phyloP scores from a whole-genome alignment of 495 filamentous ascomycete species.

The Evernia prunastri region DNA sequence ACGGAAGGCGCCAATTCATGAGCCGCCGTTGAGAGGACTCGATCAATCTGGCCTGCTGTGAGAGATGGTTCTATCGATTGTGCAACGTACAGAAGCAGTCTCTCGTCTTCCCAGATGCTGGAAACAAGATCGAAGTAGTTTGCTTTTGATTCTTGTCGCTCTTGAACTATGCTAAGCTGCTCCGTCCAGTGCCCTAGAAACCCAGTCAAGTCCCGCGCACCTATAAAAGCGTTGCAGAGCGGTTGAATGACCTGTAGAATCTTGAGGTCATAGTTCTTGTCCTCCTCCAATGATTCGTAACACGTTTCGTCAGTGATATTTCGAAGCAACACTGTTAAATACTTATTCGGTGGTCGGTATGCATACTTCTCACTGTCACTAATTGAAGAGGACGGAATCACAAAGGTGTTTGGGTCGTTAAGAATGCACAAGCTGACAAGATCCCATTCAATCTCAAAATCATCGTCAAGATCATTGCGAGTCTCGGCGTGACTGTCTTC shows the following conservation, averaged over 20 bases:
- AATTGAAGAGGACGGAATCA: conserved; percentile 30
- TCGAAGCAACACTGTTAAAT: conserved; percentile 39
- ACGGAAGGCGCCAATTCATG: conserved; percentile 26
- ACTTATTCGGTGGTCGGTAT: conserved; percentile 26
- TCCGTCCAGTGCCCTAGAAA: conserved; percentile 64
- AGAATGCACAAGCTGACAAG: conserved; percentile 55
- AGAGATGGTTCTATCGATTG: conserved; percentile 39
- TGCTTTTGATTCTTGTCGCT: not conserved
- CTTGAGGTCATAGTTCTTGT: conserved; percentile 5
- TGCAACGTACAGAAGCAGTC: conserved; percentile 43
- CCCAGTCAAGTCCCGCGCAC: conserved; percentile 55
- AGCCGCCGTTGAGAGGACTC: conserved; percentile 26
- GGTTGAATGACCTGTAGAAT: conserved; percentile 43
- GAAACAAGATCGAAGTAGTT: conserved; percentile 20
- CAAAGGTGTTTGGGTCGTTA: conserved; percentile 63
- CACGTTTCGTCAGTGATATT: conserved; percentile 30
- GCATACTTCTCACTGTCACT: not conserved
- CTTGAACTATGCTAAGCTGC: conserved; percentile 41
- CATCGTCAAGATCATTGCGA: conserved; percentile 10
- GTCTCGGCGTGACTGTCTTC: conserved; percentile 6
- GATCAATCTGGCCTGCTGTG: conserved; percentile 40
- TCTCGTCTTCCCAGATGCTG: conserved; percentile 56
- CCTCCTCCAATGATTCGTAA: conserved; percentile 2
- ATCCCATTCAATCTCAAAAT: conserved; percentile 49
- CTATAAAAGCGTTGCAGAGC: conserved; percentile 55